Evolutionary conservation across 23 red algal species (phyloP).

Genomic region (Porphyridium purpureum): DNA sequence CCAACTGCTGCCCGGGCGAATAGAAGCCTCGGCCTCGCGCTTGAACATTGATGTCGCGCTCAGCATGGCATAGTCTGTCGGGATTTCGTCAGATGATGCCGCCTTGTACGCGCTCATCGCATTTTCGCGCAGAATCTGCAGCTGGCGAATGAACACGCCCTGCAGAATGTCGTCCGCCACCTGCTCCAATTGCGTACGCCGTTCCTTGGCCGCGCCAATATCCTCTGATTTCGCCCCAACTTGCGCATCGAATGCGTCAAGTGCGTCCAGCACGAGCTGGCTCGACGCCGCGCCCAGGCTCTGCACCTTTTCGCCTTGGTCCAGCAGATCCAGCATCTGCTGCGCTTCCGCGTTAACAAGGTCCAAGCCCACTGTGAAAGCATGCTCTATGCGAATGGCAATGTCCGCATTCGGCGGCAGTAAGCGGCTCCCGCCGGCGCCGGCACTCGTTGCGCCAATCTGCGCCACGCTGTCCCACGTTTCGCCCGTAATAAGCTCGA

Average conservation of each 20-base stretch:
- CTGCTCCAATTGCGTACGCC: too few species aligned
- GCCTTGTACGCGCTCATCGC: slow-evolving; percentile 78
- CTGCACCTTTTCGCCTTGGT: slow-evolving; percentile 71
- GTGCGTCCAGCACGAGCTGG: slow-evolving; percentile 43
- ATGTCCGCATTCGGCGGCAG: too few species aligned
- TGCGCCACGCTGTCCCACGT: too few species aligned
- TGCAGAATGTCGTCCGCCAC: slow-evolving; percentile 73
- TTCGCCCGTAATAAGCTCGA: too few species aligned
- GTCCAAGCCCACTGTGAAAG: too few species aligned
- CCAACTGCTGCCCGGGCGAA: slow-evolving; percentile 66
- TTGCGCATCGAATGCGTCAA: slow-evolving; percentile 32
- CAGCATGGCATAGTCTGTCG: slow-evolving; percentile 90
- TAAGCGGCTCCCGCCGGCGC: too few species aligned
- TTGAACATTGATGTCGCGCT: slow-evolving; percentile 74
- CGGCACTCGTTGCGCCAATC: too few species aligned
- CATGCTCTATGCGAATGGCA: too few species aligned
- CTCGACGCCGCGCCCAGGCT: slow-evolving; percentile 37
- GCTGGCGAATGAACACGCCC: slow-evolving; percentile 72
- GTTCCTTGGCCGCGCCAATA: too few species aligned
- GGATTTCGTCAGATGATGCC: slow-evolving; percentile 86
- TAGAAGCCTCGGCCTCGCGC: slow-evolving; percentile 80
- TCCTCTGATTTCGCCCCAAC: too few species aligned
- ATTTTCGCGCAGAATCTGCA: slow-evolving; percentile 84
- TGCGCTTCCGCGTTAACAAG: too few species aligned
- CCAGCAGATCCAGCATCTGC: slow-evolving; percentile 40